Base-by-base conservation (phyloP, 352 stramenopile genomes). In the Phytophthora citrophthora region DNA sequence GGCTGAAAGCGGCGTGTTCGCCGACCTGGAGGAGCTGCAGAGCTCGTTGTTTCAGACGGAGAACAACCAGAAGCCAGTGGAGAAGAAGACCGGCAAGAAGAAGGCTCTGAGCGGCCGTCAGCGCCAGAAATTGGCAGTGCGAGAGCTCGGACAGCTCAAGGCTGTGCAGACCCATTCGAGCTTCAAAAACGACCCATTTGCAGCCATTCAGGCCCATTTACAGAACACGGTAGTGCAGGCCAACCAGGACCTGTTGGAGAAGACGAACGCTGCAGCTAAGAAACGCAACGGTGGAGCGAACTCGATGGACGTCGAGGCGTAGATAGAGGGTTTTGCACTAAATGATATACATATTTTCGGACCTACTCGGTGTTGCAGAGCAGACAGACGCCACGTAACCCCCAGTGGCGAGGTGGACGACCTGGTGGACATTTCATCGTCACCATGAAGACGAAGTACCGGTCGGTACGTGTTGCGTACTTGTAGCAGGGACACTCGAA, bases 401-500 rank as follows among this genome's bases (percentile, higher is more conserved):
- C 90, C 96, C 97, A 99, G 71, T 99, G 96, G 29, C 91, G 88
- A 13, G 95, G 92, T 32, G 84, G 86, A 45, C 98, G 80, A 16
- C 96, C 97, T 13, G 81, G 76, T 31, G 86, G 84, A 74, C 88
- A 96, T 67, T 94, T 93, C 84, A 96, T 94, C 24, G 84, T 96
- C 44, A 98, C 94, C 78, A 97, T 98, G 55, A 98, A 99, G 62
- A 99, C 95, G 61, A 98, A 98, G 76, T 98, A 98, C 15, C 92
- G 87, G 61, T 99, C 97, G 34, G 93, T 99, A 20, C 97, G 88
- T 20, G 61, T 91, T 15, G 90, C 83, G 76, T 99, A 99, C 85
- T 98, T 99, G 90, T 99, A 99, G 56, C 97, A 94, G 29, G 97
- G 94, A 69, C 91, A 98, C 72, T 98, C 93, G 65, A 98, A 99